Percentiles rank a stretch among this genome's conserved stretches.
These are phyloP conservation scores for Fraxinus cuspidata DNA, from an alignment of 257 asterid genomes.

Conservation along the genomic window DNA sequence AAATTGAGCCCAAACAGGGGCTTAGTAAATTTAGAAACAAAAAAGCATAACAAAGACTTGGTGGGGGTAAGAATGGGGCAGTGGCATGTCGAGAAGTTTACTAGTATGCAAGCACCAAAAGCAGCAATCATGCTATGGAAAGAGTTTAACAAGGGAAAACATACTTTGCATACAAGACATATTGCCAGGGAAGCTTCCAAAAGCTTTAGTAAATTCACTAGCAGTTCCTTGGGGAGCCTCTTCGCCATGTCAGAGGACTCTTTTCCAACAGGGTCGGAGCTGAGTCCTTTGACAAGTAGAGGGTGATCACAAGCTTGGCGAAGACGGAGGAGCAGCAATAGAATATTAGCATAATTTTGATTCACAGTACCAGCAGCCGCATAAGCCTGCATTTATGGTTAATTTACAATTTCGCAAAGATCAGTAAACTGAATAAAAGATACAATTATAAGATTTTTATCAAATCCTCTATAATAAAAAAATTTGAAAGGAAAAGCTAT, in stretches of 20 bases:
- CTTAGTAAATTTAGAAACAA: not conserved
- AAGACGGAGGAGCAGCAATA: slow-evolving; percentile 91
- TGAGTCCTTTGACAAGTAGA: slow-evolving; percentile 77
- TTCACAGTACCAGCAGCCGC: slow-evolving; percentile 98
- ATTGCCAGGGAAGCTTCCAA: slow-evolving; percentile 74
- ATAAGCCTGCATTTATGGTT: slow-evolving; percentile 60
- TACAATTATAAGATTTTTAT: slow-evolving; percentile 9
- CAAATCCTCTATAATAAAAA: slow-evolving; percentile 11
- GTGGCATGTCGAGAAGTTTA: not conserved
- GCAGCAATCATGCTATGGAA: slow-evolving; percentile 21
- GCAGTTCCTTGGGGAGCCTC: slow-evolving; percentile 60
- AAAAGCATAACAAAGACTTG: not conserved
- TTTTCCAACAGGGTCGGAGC: slow-evolving; percentile 61
- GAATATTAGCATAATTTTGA: slow-evolving; percentile 95
- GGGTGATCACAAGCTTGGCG: slow-evolving; percentile 99
- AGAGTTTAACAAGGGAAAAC: slow-evolving; percentile 31
- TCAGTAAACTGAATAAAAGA: slow-evolving; percentile 19
- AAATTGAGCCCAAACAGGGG: too few relatives aligned
- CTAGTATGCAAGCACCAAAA: slow-evolving; percentile 4
- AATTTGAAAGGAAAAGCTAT: slow-evolving; percentile 8
- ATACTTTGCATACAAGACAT: slow-evolving; percentile 76
- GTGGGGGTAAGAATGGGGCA: not conserved
- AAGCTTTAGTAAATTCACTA: slow-evolving; percentile 52
- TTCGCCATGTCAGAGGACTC: slow-evolving; percentile 68
- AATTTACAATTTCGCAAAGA: slow-evolving; percentile 12